These are phyloP conservation scores for Amaranthus cruentus DNA, from an alignment of 148 eudicot species.

Conservation along the genomic window DNA sequence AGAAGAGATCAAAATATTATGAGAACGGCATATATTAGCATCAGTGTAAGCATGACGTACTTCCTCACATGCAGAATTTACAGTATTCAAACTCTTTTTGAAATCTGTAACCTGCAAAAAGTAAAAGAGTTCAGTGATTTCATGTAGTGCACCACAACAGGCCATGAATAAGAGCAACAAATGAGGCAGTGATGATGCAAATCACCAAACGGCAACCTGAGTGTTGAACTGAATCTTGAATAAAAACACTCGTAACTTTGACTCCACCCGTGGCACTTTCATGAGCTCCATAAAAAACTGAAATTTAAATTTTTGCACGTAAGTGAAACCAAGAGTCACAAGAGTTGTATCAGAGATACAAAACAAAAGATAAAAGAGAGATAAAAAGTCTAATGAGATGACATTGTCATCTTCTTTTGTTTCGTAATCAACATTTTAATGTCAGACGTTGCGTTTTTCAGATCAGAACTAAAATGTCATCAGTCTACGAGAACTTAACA, in stretches of 20 bases:
- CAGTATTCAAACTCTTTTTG: constrained; percentile 65
- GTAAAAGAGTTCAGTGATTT: constrained; percentile 1
- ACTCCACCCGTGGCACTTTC: constrained; percentile 96
- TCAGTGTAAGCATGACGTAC: constrained; percentile 31
- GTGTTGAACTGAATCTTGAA: constrained; percentile 92
- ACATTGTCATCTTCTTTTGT: neutral
- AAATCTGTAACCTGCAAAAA: constrained; percentile 68
- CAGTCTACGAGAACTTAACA: neutral
- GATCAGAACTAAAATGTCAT: neutral
- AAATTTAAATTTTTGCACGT: constrained; percentile 18
- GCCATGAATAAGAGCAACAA: neutral
- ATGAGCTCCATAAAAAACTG: constrained; percentile 94
- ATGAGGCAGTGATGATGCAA: constrained; percentile 2
- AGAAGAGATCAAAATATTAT: constrained; percentile 19
- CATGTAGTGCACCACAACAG: neutral
- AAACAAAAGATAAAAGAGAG: neutral
- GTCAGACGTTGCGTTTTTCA: neutral
- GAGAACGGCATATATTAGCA: constrained; percentile 16
- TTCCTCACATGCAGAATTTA: constrained; percentile 82
- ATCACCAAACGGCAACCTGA: constrained; percentile 50
- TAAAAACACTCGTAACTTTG: constrained; percentile 81
- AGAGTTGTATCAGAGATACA: neutral
- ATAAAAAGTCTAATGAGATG: neutral
- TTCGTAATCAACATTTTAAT: neutral
- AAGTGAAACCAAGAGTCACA: constrained; percentile 12